Evolutionary conservation across 169 alveolate genomes (phyloP), one percentile per base, ranked within the genome.

Genomic region (Cryptosporidium tyzzeri): DNA sequence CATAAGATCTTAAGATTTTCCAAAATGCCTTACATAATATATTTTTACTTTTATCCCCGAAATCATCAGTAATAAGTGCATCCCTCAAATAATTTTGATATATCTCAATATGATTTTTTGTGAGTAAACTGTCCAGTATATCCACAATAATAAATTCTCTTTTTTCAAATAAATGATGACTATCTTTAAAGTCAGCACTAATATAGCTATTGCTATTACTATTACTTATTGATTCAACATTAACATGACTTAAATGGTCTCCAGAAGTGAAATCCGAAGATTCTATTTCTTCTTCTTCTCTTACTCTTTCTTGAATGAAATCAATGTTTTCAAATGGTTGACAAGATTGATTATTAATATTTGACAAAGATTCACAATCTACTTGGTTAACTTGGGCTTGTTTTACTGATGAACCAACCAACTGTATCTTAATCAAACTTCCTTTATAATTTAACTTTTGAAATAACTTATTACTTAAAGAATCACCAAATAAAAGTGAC

Each of bases 401-500:
- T 41, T 48, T 23, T 14, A 2, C 12, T 14, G 55, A 48, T 48
- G 55, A 51, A 9, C 45, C 29, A 21, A 58, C 18, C 55, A 59
- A 35, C 23, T 58, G 23, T 18, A 73, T 73, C 14, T 44, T 73
- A 10, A 53, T 18, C n/a, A 44, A 51, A 2, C 86, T 61, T 4
- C 71, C 68, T 12, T 53, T 29, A 31, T 73, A 73, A 59, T 73
- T 58, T 21, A 73, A 23, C 53, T 5, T 31, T 8, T 73, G 35
- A 31, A 80, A 65, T 48, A 80, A 48, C 16, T 41, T 26, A 16
- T 41, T 80, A 6, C 35, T 29, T 21, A 62, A 33, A 37, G 50
- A 18, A 23, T 65, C 89, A 61, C 89, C 74, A 65, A 80, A 80
- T 26, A 80, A 37, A 9, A 80, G 26, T 14, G 89, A 41, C 89